Evolutionary conservation across 208 protist species (phyloP), one percentile per base, ranked within the genome.

Genomic region (Leishmania guyanensis): DNA sequence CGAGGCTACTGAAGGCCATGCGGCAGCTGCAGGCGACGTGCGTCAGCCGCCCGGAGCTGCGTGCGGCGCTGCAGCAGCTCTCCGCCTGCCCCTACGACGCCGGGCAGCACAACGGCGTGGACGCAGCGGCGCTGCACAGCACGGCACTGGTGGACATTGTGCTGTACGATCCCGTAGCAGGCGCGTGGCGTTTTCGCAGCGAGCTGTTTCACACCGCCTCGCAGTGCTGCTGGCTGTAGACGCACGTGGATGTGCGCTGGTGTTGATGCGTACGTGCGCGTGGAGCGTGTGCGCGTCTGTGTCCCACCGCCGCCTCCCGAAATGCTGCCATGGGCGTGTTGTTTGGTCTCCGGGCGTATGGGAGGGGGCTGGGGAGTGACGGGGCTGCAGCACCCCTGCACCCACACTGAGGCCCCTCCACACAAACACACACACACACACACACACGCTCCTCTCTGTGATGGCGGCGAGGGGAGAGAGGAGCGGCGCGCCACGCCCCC

Each of bases 201-300:
- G 93, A 94, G 77, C 84, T 96, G 16, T 91, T 94, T 56, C 91
- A 95, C 73, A 91, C 93, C 14, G 91, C 93, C 10, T 91, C 91
- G 51, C 90, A 88, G 20, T 92, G 91, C 75, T 95, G 88, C 80
- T 84, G 84, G 73, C 78, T 86, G 77, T 81, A 77, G 77, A 17
- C 46, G 75, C 60, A 10, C n/a, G 60, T n/a, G 3, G 9, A 65
- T 22, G 20, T 65, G n/a, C 10, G 0, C 36, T 39, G 60, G n/a
- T 16, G 22, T n/a, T 65, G n/a, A 17, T 29, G 0, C 0, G 60
- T 39, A n/a, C 1, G 14, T 46, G 43, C 1, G 36, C n/a, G 36
- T 39, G 1, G 36, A 0, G 36, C 9, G 43, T 46, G 5, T 3
- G 9, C 9, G 43, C 0, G 43, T 46, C 3, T 46, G 4, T 46